Evolutionary conservation across 2,329 filamentous ascomycete species (phyloP).

Genomic region (Cucurbitaria berberidis): DNA sequence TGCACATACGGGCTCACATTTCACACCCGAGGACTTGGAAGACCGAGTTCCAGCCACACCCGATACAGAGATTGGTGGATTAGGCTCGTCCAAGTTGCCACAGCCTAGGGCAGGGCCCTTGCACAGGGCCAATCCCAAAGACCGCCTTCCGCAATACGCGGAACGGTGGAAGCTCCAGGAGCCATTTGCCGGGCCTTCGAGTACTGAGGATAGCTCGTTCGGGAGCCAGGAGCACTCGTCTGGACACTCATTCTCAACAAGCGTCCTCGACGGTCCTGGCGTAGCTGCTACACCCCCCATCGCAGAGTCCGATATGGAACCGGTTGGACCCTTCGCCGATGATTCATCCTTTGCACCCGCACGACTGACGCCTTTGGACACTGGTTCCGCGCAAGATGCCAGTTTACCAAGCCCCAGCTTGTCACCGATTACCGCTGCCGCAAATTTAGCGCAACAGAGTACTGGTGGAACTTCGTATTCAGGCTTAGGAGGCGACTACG

Average conservation of each 20-base stretch:
- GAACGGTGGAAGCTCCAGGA: constrained; percentile 37
- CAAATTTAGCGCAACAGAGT: constrained; percentile 57
- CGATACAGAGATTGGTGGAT: constrained; percentile 43
- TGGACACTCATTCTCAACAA: constrained; percentile 32
- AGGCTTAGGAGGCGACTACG: constrained; percentile 38
- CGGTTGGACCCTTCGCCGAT: constrained; percentile 55
- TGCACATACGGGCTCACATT: constrained; percentile 22
- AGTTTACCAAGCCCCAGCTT: constrained; percentile 93
- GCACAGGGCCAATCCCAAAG: constrained; percentile 22
- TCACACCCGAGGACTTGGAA: constrained; percentile 44
- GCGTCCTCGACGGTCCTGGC: constrained; percentile 50
- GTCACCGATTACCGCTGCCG: constrained; percentile 85
- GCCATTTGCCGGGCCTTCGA: constrained; percentile 31
- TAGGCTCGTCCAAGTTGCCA: constrained; percentile 29
- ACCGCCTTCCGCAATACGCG: constrained; percentile 23
- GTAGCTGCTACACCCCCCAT: constrained; percentile 77
- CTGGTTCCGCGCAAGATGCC: constrained; percentile 79
- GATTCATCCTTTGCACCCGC: constrained; percentile 20
- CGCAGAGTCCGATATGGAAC: constrained; percentile 72
- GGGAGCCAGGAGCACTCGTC: constrained; percentile 20
- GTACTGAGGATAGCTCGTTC: constrained; percentile 16
- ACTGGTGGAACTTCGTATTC: constrained; percentile 34
- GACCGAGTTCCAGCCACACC: constrained; percentile 46
- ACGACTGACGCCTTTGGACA: constrained; percentile 65
- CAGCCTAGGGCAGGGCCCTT: constrained; percentile 24